Conservation (phyloP, 257 asterid species). For the Nicotiana attenuata region DNA sequence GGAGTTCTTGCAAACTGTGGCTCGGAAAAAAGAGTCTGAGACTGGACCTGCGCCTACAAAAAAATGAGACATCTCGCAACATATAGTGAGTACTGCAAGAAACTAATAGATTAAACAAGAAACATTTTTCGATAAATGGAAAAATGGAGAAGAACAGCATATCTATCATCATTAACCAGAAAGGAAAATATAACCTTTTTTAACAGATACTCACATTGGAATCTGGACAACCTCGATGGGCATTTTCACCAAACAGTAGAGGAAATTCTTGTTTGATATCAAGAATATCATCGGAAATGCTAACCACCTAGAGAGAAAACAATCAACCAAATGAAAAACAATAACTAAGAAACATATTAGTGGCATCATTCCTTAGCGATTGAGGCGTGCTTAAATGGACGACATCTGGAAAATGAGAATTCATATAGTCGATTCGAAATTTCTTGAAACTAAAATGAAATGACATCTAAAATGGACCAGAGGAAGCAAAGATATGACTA, state of each 20-base stretch:
- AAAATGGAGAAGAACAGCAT: background rate
- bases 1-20: conserved; percentile 38
- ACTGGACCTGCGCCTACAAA: background rate
- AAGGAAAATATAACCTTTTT: no score
- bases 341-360: background rate
- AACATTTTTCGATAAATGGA: background rate
- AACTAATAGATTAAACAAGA: no score
- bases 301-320: conserved; percentile 37
- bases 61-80: conserved; percentile 21
- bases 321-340: conserved; percentile 7
- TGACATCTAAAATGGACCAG: no score
- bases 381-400: no score
- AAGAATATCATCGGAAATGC: conserved; percentile 49
- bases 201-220: conserved; percentile 41
- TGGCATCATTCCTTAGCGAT: background rate
- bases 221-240: conserved; percentile 64
- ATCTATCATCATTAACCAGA: background rate
- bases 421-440: no score
- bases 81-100: no score
- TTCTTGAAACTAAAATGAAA: no score
- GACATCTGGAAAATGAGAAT: no score
- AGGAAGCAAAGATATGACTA: no score
- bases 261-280: conserved; percentile 67
- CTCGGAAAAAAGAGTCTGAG: background rate
- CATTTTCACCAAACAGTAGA: conserved; percentile 61